These are phyloP conservation scores for Rhodotorula toruloides DNA, from an alignment of 768 basidiomycete species.

Conservation along the genomic window DNA sequence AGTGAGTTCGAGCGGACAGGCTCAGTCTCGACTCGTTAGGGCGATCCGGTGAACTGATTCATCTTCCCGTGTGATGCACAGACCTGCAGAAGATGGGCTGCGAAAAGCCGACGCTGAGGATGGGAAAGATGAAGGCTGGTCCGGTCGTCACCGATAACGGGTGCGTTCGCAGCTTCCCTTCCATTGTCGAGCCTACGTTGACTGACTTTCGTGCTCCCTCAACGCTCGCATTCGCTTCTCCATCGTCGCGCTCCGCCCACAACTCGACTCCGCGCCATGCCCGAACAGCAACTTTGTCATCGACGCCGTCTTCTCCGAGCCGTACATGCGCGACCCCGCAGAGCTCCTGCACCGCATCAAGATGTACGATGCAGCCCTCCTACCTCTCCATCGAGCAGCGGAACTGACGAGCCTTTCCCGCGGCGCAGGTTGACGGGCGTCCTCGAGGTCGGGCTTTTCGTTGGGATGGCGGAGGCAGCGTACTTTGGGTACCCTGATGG, in stretches of 20 bases:
- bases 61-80: slow-evolving; percentile 2
- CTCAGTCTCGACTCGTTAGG: too few relatives aligned
- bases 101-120: slow-evolving; percentile 66
- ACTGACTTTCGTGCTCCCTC: too few relatives aligned
- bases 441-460: slow-evolving; percentile 98
- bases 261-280: neutral
- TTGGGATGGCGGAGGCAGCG: slow-evolving; percentile 84
- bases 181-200: neutral
- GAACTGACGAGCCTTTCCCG: neutral
- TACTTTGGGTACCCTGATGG: slow-evolving; percentile 59
- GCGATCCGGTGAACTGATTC: too few relatives aligned
- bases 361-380: slow-evolving; percentile 35
- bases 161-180: slow-evolving; percentile 6
- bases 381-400: neutral
- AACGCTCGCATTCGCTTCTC: too few relatives aligned
- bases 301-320: slow-evolving; percentile 79
- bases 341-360: slow-evolving; percentile 78
- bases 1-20: slow-evolving; percentile 43
- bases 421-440: slow-evolving; percentile 76
- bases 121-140: slow-evolving; percentile 83
- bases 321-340: slow-evolving; percentile 52
- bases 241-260: neutral
- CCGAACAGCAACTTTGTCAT: slow-evolving; percentile 76
- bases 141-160: slow-evolving; percentile 96
- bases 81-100: slow-evolving; percentile 43